phyloP scores from a whole-genome alignment of 352 stramenopile genomes.

The Aphanomyces stellatus region DNA sequence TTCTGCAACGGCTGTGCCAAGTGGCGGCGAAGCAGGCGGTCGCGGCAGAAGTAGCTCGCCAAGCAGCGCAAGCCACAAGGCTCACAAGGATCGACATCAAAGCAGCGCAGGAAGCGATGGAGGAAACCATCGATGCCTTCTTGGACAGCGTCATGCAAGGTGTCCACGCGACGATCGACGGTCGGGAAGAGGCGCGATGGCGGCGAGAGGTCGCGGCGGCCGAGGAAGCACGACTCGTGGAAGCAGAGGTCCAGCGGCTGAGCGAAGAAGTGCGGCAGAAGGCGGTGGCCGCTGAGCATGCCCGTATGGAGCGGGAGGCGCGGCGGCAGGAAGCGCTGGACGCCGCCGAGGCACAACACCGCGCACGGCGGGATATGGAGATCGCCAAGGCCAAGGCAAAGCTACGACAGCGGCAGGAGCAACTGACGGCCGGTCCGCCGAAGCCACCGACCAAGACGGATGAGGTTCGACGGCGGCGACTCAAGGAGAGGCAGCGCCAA shows the following conservation, averaged over 20 bases:
- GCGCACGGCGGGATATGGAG: not conserved
- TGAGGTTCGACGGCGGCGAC: not conserved
- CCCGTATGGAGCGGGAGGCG: not conserved
- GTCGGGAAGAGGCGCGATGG: not conserved
- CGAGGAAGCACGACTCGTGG: slow-evolving; percentile 27
- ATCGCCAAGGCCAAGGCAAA: slow-evolving; percentile 11
- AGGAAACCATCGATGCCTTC: not conserved
- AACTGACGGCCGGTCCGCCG: not conserved
- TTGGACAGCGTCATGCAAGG: not conserved
- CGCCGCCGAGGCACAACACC: not conserved
- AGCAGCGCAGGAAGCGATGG: not conserved
- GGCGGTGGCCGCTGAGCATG: slow-evolving; percentile 6
- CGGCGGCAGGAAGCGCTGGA: not conserved
- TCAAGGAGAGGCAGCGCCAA: not conserved
- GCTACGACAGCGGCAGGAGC: not conserved
- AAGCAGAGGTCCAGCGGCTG: slow-evolving; percentile 22
- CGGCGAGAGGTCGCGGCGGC: not conserved
- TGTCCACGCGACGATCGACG: not conserved
- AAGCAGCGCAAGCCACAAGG: not conserved
- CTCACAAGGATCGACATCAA: not conserved
- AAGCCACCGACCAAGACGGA: not conserved
- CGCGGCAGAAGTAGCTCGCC: not conserved
- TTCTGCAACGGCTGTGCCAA: too few relatives aligned
- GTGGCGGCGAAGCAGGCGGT: too few relatives aligned
- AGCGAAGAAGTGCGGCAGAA: not conserved